Evolutionary conservation across 768 basidiomycete species (phyloP).

Genomic region (Boletus subcaerulescens): DNA sequence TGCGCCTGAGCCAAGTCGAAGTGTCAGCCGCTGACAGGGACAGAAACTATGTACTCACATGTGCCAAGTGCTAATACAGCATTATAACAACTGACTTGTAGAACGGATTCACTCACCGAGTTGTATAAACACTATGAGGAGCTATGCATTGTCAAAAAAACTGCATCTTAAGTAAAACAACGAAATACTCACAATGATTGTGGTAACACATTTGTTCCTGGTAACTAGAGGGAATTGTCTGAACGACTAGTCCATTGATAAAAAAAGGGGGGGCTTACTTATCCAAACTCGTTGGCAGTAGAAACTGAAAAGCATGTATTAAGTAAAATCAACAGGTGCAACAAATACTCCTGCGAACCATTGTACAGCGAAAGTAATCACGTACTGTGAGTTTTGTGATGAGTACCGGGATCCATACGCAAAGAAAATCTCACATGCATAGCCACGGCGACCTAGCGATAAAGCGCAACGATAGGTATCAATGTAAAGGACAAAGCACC

Average conservation of each 20-base stretch:
- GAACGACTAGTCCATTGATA: not conserved
- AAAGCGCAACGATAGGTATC: not conserved
- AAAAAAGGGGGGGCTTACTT: not conserved
- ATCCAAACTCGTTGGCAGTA: constrained; percentile 19
- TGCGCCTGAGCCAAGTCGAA: not conserved
- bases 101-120: not conserved
- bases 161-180: not conserved
- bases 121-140: not conserved
- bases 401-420: not conserved
- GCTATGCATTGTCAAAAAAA: not conserved
- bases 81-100: not conserved
- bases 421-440: constrained; percentile 4
- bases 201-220: not conserved
- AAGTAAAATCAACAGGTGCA: not conserved
- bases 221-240: not conserved
- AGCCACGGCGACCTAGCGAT: not conserved
- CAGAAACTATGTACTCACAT: not conserved
- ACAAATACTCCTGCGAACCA: not conserved
- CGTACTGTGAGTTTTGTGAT: not conserved
- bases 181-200: not conserved
- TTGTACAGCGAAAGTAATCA: constrained; percentile 8
- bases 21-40: not conserved
- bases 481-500: too few relatives aligned
- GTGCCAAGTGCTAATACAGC: constrained; percentile 2
- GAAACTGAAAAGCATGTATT: not conserved